phyloP scores from a whole-genome alignment of 192 early-diverging fungal genomes.

The Backusella circina region DNA sequence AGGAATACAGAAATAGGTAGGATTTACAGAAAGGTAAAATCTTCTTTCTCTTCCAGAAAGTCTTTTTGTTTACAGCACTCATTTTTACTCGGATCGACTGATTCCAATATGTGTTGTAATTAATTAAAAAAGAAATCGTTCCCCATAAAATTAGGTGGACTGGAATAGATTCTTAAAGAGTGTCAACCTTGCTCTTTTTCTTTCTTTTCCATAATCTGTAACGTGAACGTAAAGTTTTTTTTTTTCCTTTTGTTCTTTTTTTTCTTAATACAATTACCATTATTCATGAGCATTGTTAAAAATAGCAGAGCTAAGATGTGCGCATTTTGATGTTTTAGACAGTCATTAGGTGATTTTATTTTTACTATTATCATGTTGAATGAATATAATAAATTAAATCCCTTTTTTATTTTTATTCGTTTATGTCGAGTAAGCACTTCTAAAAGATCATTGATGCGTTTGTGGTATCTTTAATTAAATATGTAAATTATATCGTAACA shows the following conservation, averaged over 20 bases:
- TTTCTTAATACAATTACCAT: background rate
- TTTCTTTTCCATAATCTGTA: background rate
- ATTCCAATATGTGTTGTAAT: background rate
- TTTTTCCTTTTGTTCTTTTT: background rate
- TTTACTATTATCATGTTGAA: background rate
- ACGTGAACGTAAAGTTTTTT: background rate
- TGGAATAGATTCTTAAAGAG: background rate
- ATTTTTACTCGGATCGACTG: background rate
- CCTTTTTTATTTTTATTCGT: background rate
- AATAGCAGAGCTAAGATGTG: background rate
- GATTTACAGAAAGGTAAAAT: background rate
- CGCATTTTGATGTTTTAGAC: background rate
- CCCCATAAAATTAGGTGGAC: background rate
- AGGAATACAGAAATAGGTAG: background rate
- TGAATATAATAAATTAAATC: background rate
- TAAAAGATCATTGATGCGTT: background rate
- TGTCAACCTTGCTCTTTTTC: background rate
- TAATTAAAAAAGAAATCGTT: background rate
- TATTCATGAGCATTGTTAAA: background rate
- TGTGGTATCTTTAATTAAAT: background rate
- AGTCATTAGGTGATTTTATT: background rate
- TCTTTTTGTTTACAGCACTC: background rate
- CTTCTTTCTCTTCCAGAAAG: slow-evolving; percentile 2
- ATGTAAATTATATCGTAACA: background rate
- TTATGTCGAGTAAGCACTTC: background rate